Base-by-base conservation (phyloP, 1,284 basidiomycete species). In the Cerioporus squamosus region DNA sequence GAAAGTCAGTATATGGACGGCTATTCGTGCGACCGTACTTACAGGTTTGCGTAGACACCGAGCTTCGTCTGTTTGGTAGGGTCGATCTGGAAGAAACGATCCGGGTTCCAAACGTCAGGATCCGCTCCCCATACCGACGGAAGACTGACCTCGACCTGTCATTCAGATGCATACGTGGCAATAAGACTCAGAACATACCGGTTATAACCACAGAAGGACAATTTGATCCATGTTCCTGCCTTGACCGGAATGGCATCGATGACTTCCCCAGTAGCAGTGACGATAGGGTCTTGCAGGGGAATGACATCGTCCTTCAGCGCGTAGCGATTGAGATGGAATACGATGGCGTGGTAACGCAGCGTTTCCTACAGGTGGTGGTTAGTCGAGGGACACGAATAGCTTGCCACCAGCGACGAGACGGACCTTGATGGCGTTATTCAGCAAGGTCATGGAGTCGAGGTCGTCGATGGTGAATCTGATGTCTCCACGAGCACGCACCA, bases 11-110 rank as follows among this genome's bases (percentile, higher is more conserved):
- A 50, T 2, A 5, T 29, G n/a, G 23, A 8, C 15, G 48, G 40
- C 1, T 9, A 31, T 14, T 23, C n/a, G 15, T 23, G 4, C 6
- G 18, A 6, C 17, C 18, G 42, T 79, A 84, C 36, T 81, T 62
- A 82, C 80, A 82, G 59, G 66, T 82, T 82, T 2, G 77, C 77
- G 62, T 81, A 81, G 7, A 82, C 79, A 5, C 80, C 81, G 6
- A 82, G 58, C 2, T 71, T 75, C 8, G 76, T 74, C 7, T 76
- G 75, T 60, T 74, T 76, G 64, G 74, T 77, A 51, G 76, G 74
- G 2, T 69, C 60, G 23, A 44, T 51, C 10, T 72, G 67, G 12
- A 83, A 63, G 80, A 81, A 84, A 45, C 82, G 72, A 42, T 83
- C 80, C 1, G 82, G 82, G 55, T 81, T 79, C 66, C 79, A 84